These are phyloP conservation scores for Hygrophoropsis aurantiaca DNA, from an alignment of 768 basidiomycete species.

Conservation along the genomic window DNA sequence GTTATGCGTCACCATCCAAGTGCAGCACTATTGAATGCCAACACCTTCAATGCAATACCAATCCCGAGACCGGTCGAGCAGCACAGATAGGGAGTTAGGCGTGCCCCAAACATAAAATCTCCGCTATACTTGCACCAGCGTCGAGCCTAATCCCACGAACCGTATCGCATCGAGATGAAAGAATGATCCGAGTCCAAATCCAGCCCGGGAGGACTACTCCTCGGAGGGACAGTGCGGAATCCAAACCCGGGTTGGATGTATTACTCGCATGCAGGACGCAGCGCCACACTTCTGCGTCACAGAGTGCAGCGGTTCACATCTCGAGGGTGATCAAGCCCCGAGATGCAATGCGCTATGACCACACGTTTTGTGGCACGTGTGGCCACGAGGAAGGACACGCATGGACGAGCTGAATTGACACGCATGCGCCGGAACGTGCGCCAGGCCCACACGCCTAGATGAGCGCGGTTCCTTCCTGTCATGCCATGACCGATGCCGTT, in stretches of 20 bases:
- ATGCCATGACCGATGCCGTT: slow-evolving; percentile 4
- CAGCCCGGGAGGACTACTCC: too few relatives aligned
- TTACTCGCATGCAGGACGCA: slow-evolving; percentile 23
- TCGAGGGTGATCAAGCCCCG: slow-evolving; percentile 30
- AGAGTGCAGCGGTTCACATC: too few relatives aligned
- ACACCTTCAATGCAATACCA: slow-evolving; percentile 25
- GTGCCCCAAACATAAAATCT: slow-evolving; percentile 19
- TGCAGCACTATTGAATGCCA: too few relatives aligned
- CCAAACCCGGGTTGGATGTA: slow-evolving; percentile 21
- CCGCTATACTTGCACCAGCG: slow-evolving; percentile 32
- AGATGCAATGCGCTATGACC: too few relatives aligned
- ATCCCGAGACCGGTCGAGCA: slow-evolving; percentile 34
- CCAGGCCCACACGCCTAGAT: slow-evolving; percentile 30
- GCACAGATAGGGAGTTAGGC: slow-evolving; percentile 30
- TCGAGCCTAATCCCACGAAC: slow-evolving; percentile 32
- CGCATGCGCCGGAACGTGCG: slow-evolving; percentile 16
- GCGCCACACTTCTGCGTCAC: slow-evolving; percentile 1
- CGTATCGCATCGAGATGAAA: slow-evolving; percentile 27
- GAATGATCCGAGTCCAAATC: too few relatives aligned
- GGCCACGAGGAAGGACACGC: too few relatives aligned
- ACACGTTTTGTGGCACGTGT: too few relatives aligned
- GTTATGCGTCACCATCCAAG: too few relatives aligned
- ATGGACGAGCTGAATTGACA: background rate
- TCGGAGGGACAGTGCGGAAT: too few relatives aligned
- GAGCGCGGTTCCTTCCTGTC: slow-evolving; percentile 24